Conservation (phyloP, 2,329 filamentous ascomycete species). For the Pseudocercospora crystallina region DNA sequence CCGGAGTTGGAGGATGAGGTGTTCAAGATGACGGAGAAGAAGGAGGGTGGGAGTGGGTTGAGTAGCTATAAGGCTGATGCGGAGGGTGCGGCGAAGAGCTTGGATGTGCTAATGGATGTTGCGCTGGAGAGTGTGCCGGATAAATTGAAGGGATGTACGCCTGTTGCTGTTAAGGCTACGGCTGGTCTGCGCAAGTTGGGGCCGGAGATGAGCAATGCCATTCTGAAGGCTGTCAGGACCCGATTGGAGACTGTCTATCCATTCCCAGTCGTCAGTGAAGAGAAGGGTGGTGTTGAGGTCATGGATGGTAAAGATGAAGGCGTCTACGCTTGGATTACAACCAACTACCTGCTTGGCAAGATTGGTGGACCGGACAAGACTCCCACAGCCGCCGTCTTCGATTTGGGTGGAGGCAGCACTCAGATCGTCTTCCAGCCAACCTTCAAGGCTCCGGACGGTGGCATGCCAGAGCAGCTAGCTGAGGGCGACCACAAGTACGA, state of each 20-base stretch:
- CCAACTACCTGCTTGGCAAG: slow-evolving; percentile 96
- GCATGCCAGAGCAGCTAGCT: slow-evolving; percentile 80
- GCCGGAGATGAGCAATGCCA: slow-evolving; percentile 74
- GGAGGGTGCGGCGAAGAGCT: slow-evolving; percentile 80
- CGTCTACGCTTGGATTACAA: slow-evolving; percentile 98
- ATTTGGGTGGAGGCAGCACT: slow-evolving; percentile 91
- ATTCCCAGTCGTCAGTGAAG: slow-evolving; percentile 86
- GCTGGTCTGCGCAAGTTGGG: slow-evolving; percentile 89
- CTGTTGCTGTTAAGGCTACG: slow-evolving; percentile 96
- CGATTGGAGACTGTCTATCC: slow-evolving; percentile 87
- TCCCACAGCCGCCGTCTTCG: slow-evolving; percentile 90
- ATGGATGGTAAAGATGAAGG: slow-evolving; percentile 98
- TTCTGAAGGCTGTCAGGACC: slow-evolving; percentile 78
- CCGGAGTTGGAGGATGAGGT: slow-evolving; percentile 90
- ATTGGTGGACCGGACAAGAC: slow-evolving; percentile 89
- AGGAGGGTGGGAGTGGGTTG: slow-evolving; percentile 72
- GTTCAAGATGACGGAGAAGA: slow-evolving; percentile 91
- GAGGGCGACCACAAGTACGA: slow-evolving; percentile 96
- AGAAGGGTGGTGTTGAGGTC: slow-evolving; percentile 85
- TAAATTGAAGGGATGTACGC: slow-evolving; percentile 85
- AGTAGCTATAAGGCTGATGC: slow-evolving; percentile 87
- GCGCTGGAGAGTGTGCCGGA: slow-evolving; percentile 84
- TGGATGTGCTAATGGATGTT: slow-evolving; percentile 83
- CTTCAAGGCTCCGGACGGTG: slow-evolving; percentile 72
- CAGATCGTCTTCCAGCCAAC: slow-evolving; percentile 98